Evolutionary conservation across 2,329 filamentous ascomycete species (phyloP).

Genomic region (Apiospora phragmitis): DNA sequence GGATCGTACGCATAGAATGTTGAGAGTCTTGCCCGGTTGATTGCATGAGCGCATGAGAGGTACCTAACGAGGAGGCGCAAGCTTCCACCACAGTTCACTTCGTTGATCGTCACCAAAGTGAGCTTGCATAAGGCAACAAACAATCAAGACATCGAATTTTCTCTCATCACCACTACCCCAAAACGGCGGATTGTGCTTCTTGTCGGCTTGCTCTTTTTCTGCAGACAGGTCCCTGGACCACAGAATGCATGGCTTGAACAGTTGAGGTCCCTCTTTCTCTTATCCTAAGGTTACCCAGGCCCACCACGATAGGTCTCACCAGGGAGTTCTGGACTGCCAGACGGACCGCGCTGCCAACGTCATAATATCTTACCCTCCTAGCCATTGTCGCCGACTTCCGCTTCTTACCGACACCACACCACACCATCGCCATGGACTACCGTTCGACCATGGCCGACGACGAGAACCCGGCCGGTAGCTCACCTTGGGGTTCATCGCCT

Average conservation of each 20-base stretch:
- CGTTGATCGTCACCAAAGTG: neutral
- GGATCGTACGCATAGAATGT: neutral
- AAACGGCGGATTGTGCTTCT: neutral
- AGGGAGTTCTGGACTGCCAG: neutral
- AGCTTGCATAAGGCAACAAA: slow-evolving; percentile 1
- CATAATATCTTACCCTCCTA: slow-evolving; percentile 11
- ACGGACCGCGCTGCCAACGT: slow-evolving; percentile 11
- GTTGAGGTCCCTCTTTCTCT: neutral
- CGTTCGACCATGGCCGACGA: slow-evolving; percentile 55
- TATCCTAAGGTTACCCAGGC: neutral
- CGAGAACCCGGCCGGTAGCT: slow-evolving; percentile 52
- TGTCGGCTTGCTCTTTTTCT: neutral
- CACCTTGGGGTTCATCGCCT: slow-evolving; percentile 59
- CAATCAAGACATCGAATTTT: neutral
- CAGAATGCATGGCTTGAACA: neutral
- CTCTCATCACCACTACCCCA: neutral
- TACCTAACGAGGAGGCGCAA: slow-evolving; percentile 2
- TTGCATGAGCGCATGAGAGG: neutral
- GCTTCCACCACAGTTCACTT: neutral
- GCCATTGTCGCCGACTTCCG: slow-evolving; percentile 12
- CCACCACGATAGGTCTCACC: neutral
- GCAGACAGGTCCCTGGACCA: neutral
- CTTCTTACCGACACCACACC: neutral
- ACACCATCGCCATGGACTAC: slow-evolving; percentile 53
- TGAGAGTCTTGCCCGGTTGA: neutral